These are phyloP conservation scores for Hansenula anomala DNA, from an alignment of 1,139 yeast genomes.

Conservation along the genomic window DNA sequence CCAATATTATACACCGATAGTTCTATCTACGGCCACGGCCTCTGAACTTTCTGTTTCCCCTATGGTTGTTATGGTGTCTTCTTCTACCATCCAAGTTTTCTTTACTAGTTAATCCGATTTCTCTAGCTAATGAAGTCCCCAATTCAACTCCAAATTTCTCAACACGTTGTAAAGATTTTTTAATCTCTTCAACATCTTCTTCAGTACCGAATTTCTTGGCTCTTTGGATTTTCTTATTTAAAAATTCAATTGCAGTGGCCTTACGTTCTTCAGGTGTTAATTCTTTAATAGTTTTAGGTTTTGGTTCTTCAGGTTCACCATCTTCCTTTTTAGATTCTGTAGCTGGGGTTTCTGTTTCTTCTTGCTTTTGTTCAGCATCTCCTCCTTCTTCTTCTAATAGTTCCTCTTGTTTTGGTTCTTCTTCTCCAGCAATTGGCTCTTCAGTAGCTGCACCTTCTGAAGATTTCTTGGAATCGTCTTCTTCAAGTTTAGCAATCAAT, in stretches of 20 bases:
- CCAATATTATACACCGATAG: too few species aligned
- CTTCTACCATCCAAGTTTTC: conserved; percentile 3
- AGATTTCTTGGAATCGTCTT: conserved; percentile 8
- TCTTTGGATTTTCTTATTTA: conserved; percentile 64
- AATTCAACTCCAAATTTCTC: conserved; percentile 80
- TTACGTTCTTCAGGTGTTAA: conserved; percentile 67
- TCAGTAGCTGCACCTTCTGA: conserved; percentile 5
- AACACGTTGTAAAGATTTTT: conserved; percentile 62
- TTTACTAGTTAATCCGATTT: conserved; percentile 45
- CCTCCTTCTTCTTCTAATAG: conserved; percentile 3
- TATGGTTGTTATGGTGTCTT: too few species aligned
- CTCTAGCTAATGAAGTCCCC: conserved; percentile 63
- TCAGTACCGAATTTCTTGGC: conserved; percentile 76
- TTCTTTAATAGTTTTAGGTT: conserved; percentile 16
- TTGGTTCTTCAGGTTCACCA: conserved; percentile 8
- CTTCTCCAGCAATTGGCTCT: conserved; percentile 3
- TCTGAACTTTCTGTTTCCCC: too few species aligned
- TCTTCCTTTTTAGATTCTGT: conserved; percentile 8
- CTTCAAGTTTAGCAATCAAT: conserved; percentile 59
- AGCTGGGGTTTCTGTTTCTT: conserved; percentile 10
- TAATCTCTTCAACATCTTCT: conserved; percentile 37
- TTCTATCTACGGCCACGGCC: background rate
- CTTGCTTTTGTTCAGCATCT: too few species aligned
- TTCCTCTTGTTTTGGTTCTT: conserved; percentile 5
- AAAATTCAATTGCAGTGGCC: conserved; percentile 60